These are phyloP conservation scores for Alternaria sp. DNA, from an alignment of 2,329 filamentous ascomycete genomes.

Conservation along the genomic window DNA sequence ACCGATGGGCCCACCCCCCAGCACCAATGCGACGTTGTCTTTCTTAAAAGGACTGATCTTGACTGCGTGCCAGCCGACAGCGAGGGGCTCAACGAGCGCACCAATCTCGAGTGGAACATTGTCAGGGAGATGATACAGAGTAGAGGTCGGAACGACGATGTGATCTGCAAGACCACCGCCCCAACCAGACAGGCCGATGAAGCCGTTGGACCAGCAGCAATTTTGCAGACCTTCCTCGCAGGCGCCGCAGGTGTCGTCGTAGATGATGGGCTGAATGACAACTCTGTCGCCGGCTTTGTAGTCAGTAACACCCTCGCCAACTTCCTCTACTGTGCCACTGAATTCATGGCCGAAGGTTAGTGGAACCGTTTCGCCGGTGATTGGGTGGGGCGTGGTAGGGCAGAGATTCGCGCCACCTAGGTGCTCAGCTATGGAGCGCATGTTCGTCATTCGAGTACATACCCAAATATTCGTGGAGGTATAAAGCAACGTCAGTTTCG, in stretches of 20 bases:
- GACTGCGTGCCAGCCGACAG: conserved; percentile 64
- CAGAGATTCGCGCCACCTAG: conserved; percentile 55
- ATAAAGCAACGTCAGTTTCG: conserved; percentile 23
- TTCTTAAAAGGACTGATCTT: conserved; percentile 57
- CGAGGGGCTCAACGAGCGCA: conserved; percentile 61
- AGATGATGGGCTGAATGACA: conserved; percentile 61
- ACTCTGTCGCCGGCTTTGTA: conserved; percentile 58
- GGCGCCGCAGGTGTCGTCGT: conserved; percentile 59
- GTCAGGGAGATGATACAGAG: conserved; percentile 57
- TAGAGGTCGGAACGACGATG: conserved; percentile 56
- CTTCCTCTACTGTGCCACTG: conserved; percentile 58
- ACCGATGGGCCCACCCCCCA: conserved; percentile 62
- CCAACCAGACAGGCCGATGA: conserved; percentile 60
- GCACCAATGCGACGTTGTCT: conserved; percentile 55
- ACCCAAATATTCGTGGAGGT: conserved; percentile 56
- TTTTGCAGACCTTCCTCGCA: conserved; percentile 61
- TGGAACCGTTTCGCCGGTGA: conserved; percentile 60
- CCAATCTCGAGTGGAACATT: conserved; percentile 60
- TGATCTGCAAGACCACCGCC: conserved; percentile 61
- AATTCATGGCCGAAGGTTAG: conserved; percentile 63
- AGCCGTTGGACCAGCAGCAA: conserved; percentile 62
- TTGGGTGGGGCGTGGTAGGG: conserved; percentile 60
- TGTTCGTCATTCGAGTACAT: conserved; percentile 6
- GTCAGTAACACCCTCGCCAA: conserved; percentile 57
- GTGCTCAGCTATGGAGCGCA: conserved; percentile 4